These are phyloP conservation scores for Chrysopogon serrulatus DNA, from an alignment of 176 grass and related monocot species.

Conservation along the genomic window DNA sequence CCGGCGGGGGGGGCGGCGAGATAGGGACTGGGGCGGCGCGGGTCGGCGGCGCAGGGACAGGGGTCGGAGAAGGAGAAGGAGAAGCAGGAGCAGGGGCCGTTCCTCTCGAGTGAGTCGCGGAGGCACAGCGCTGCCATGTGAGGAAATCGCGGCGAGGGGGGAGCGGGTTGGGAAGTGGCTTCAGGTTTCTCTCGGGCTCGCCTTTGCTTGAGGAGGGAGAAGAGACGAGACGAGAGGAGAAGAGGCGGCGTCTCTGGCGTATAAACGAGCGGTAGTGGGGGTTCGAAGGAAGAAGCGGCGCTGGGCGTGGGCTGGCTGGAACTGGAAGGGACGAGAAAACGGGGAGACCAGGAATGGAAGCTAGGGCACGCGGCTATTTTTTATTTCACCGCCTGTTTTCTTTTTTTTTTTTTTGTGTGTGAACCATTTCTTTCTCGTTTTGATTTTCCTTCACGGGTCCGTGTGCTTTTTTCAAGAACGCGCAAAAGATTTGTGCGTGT, in stretches of 20 bases:
- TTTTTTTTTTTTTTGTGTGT: neutral
- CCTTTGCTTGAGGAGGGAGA: neutral
- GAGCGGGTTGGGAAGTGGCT: neutral
- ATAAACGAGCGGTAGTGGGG: slow-evolving; percentile 36
- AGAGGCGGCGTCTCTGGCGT: neutral
- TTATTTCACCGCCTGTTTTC: neutral
- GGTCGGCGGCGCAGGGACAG: slow-evolving; percentile 16
- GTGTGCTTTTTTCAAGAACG: neutral
- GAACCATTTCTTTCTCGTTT: neutral
- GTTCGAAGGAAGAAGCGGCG: slow-evolving; percentile 11
- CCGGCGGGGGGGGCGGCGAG: neutral
- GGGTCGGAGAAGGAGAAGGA: slow-evolving; percentile 34
- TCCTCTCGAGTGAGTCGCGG: slow-evolving; percentile 36
- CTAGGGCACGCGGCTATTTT: slow-evolving; percentile 26
- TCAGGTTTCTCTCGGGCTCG: slow-evolving; percentile 6
- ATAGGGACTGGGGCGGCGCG: slow-evolving; percentile 7
- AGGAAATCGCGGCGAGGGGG: neutral
- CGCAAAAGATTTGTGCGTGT: neutral
- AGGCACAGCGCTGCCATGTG: slow-evolving; percentile 53
- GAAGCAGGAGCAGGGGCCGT: slow-evolving; percentile 30
- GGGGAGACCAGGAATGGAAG: neutral
- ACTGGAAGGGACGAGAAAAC: slow-evolving; percentile 26
- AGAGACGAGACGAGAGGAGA: neutral
- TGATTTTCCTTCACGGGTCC: neutral
- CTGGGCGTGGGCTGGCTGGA: no score